phyloP scores from a whole-genome alignment of 176 grass and related monocot species.

The Rhynchospora breviuscula region DNA sequence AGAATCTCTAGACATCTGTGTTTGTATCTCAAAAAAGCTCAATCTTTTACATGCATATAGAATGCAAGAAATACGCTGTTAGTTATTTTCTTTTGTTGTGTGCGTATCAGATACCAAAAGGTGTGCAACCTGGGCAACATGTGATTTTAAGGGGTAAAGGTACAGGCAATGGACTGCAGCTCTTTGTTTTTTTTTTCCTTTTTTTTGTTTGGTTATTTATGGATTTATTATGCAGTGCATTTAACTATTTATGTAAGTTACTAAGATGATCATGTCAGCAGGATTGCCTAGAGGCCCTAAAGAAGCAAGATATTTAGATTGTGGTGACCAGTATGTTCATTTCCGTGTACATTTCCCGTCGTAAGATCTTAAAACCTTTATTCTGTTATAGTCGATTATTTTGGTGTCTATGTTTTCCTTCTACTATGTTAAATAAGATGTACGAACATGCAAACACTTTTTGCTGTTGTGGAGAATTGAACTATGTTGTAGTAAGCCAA shows the following conservation, averaged over 20 bases:
- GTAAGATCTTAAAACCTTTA: slow-evolving; percentile 53
- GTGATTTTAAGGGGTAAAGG: slow-evolving; percentile 90
- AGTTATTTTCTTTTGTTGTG: not conserved
- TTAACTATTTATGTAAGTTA: slow-evolving; percentile 16
- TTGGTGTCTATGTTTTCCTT: not conserved
- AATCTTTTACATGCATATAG: not conserved
- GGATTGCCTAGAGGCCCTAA: slow-evolving; percentile 60
- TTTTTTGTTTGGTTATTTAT: not conserved
- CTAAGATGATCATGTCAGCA: slow-evolving; percentile 50
- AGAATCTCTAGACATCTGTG: not conserved
- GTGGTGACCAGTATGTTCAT: slow-evolving; percentile 72
- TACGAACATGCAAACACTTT: not conserved
- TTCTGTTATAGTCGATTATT: not conserved
- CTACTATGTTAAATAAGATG: not conserved
- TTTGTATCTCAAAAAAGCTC: not conserved
- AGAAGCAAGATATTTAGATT: slow-evolving; percentile 43
- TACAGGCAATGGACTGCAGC: slow-evolving; percentile 25
- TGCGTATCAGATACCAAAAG: slow-evolving; percentile 76
- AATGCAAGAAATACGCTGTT: not conserved
- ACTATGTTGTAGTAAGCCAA: not conserved
- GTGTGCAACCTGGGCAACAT: slow-evolving; percentile 73
- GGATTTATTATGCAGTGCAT: slow-evolving; percentile 9
- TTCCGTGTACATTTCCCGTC: slow-evolving; percentile 83
- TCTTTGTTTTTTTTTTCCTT: not conserved
- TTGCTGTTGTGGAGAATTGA: not conserved